A percentile compares a stretch with the other conserved stretches of the same genome.
Conservation (phyloP, 148 eudicot species). For the Vaccinium darrowii region DNA sequence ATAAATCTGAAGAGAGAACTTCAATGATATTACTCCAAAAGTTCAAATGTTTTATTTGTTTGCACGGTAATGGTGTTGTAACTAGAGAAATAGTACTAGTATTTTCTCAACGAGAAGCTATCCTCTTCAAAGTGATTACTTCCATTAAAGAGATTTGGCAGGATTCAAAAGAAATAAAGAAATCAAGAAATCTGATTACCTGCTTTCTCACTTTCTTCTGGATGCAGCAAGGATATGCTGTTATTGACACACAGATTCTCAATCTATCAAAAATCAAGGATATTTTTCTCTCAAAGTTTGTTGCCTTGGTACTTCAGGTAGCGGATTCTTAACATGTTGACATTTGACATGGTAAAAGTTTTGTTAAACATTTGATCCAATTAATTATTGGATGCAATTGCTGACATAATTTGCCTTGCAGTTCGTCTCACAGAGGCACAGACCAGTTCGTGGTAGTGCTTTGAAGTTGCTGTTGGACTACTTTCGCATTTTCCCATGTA, state of each 20-base stretch:
- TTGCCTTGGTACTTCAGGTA: conserved; percentile 79
- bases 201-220: conserved; percentile 16
- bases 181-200: not conserved
- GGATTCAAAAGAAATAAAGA: not conserved
- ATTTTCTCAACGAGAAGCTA: not conserved
- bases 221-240: conserved; percentile 82
- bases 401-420: conserved; percentile 23
- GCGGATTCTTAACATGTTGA: conserved; percentile 1
- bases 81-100: not conserved
- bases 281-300: conserved; percentile 61
- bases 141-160: not conserved
- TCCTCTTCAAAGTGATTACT: not conserved
- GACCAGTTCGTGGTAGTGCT: conserved; percentile 88
- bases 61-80: not conserved
- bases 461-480: conserved; percentile 62
- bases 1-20: not conserved
- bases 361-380: not conserved
- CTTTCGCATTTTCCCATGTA: conserved; percentile 79
- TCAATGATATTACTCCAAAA: not conserved
- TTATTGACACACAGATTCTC: conserved; percentile 56
- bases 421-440: conserved; percentile 88
- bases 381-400: not conserved
- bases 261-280: conserved; percentile 50
- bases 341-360: not conserved
- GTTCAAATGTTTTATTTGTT: not conserved